Conservation (phyloP, 805 yeast species). For the Wickerhamiella sergipiensis region DNA sequence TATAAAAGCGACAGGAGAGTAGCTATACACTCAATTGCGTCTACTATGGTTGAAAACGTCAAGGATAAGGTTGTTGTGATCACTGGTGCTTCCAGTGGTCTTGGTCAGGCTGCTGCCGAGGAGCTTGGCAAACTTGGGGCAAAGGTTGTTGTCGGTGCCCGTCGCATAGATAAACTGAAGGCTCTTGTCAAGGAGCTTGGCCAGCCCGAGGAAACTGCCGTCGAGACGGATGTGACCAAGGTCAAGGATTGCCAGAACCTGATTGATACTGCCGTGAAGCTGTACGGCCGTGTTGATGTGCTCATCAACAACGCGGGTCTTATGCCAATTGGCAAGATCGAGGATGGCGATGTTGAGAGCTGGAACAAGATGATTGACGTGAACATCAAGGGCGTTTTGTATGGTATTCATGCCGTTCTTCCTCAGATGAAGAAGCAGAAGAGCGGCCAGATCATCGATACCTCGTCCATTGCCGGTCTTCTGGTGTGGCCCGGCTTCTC, state of each 20-base stretch:
- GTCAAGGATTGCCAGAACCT: slow-evolving; percentile 38
- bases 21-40: no score
- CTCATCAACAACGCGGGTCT: neutral
- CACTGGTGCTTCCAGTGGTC: slow-evolving; percentile 96
- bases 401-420: neutral
- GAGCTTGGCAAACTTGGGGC: slow-evolving; percentile 35
- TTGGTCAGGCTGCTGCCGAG: slow-evolving; percentile 78
- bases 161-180: slow-evolving; percentile 49
- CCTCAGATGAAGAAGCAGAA: neutral
- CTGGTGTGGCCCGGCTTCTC: neutral
- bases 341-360: neutral
- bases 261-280: slow-evolving; percentile 20
- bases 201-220: slow-evolving; percentile 3
- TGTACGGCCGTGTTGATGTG: neutral
- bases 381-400: neutral
- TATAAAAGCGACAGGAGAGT: no score
- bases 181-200: slow-evolving; percentile 25
- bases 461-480: neutral
- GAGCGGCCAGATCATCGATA: neutral
- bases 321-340: neutral
- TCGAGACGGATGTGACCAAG: slow-evolving; percentile 40
- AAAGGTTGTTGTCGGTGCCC: slow-evolving; percentile 57
- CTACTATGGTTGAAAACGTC: no score
- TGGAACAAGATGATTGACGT: neutral
- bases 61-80: slow-evolving; percentile 56